Evolutionary conservation across 2,329 filamentous ascomycete species (phyloP).

Genomic region (Hypoxylon sp.): DNA sequence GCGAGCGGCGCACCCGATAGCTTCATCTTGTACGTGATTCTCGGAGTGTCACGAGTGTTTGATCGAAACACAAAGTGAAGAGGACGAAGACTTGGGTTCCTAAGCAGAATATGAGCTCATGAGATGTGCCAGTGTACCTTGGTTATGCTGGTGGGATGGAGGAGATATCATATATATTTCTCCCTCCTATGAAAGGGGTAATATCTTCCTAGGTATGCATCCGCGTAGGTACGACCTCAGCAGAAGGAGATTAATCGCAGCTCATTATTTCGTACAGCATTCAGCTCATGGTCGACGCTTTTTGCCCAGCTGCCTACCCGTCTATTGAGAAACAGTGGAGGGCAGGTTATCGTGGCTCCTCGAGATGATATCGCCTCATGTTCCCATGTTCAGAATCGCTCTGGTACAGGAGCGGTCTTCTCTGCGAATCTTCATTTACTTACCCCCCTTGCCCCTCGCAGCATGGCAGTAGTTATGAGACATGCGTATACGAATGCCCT

Average conservation of each 20-base stretch:
- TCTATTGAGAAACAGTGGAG: conserved; percentile 4
- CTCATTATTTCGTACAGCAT: not conserved
- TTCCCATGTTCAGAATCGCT: not conserved
- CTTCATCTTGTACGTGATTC: conserved; percentile 22
- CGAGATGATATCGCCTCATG: not conserved
- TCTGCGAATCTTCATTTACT: conserved; percentile 10
- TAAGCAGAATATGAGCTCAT: not conserved
- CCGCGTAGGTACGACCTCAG: too few species aligned
- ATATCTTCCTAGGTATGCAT: not conserved
- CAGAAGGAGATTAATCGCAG: not conserved
- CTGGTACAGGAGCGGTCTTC: not conserved
- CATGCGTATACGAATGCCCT: not conserved
- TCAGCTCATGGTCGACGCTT: conserved; percentile 12
- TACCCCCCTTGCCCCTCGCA: not conserved
- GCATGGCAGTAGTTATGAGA: not conserved
- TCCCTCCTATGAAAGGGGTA: too few species aligned
- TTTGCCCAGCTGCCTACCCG: not conserved
- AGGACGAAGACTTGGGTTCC: not conserved
- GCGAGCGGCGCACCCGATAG: conserved; percentile 17
- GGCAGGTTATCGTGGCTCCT: too few species aligned
- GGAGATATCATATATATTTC: too few species aligned
- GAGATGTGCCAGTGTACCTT: too few species aligned
- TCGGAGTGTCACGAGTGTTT: not conserved
- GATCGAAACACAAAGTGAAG: conserved; percentile 1
- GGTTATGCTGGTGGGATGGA: too few species aligned